Evolutionary conservation across 305 asterid genomes (phyloP), one percentile per base, ranked within the genome.

Genomic region (Rubia balearica): DNA sequence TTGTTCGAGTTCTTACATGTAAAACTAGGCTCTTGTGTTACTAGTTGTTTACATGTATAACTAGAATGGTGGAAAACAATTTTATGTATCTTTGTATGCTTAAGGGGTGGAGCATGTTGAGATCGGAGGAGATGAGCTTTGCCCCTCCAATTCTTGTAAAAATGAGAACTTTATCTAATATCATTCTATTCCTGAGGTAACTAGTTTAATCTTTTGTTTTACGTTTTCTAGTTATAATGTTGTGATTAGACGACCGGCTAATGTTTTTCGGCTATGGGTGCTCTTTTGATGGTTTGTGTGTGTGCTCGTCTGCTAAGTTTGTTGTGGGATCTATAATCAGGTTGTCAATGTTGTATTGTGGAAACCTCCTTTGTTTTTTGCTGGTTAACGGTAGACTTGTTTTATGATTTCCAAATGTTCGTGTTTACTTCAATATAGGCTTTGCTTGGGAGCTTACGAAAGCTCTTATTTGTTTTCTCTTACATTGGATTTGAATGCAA

Each of bases 151-250:
- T 77, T 65, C 7, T 21, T 81, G 78, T 77, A 75, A 74, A 76
- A 72, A 77, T 68, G 61, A 72, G 71, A 76, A 65, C 68, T 76
- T 71, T 76, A 19, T 75, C 76, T 71, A 76, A 80, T 67, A 64
- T 30, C 51, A 68, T 74, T 48, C 61, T 73, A 68, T 48, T 71
- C 68, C 55, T 14, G 42, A 65, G 63, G 65, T 33, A 57, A 17
- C 70, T 64, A 3, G 36, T 33, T 2, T 33, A 12, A 10, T 40
- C 8, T 49, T 61, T 61, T 68, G 33, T 56, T 33, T 27, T 60
- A 67, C 45, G 38, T 67, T 68, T 48, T 19, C 38, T 43, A 21
- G 8, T 19, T 7, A 17, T 1, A 4, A 16, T 7, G 24, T 64
- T 65, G 48, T 65, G 36, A 33, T 33, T 33, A 33, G 36, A 33